Evolutionary conservation across 306 rosid species (phyloP).

Genomic region (peach (Prunus persica)): Prunus_persica_NCBIv2 NC_034016.1:522501-523000

Average conservation of each 20-base stretch:
- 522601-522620: conserved; percentile 66
- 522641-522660: conserved; percentile 89
- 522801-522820: too few species aligned
- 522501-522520: conserved; percentile 72
- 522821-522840: too few species aligned
- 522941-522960: too few species aligned
- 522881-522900: too few species aligned
- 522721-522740: not conserved
- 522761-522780: not conserved
- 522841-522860: too few species aligned
- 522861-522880: too few species aligned
- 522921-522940: too few species aligned
- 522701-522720: not conserved
- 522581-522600: conserved; percentile 84
- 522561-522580: conserved; percentile 63
- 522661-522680: conserved; percentile 80
- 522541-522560: conserved; percentile 59
- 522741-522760: not conserved
- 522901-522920: too few species aligned
- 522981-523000: too few species aligned
- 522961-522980: too few species aligned
- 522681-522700: not conserved
- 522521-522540: conserved; percentile 62
- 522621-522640: conserved; percentile 52
- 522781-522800: not conserved